These are phyloP conservation scores for Rhodotorula sp. DNA, from an alignment of 1,284 basidiomycete genomes.

Conservation along the genomic window DNA sequence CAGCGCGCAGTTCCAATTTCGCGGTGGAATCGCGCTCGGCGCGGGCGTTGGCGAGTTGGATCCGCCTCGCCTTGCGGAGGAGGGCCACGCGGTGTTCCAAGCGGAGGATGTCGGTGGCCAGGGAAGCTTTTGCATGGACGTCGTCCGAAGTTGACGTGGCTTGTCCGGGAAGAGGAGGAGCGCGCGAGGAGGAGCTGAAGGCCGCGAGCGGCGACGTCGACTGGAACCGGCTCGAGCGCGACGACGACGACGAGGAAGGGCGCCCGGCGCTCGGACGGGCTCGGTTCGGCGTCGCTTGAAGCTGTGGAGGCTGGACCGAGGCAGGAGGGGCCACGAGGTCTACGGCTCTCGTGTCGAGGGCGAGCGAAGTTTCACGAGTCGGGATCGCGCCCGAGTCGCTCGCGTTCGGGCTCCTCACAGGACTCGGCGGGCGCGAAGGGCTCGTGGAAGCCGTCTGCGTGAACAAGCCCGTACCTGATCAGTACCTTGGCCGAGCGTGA, in stretches of 20 bases:
- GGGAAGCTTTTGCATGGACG: background rate
- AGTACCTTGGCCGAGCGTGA: constrained; percentile 36
- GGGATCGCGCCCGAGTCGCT: too few species aligned
- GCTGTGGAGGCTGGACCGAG: too few species aligned
- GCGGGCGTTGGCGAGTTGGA: background rate
- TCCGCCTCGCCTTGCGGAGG: constrained; percentile 2
- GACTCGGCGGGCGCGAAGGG: background rate
- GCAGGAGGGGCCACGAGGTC: too few species aligned
- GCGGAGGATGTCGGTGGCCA: background rate
- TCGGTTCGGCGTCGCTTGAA: too few species aligned
- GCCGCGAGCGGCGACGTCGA: background rate
- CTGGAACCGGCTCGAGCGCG: background rate
- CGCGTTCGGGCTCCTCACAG: too few species aligned
- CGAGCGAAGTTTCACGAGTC: too few species aligned
- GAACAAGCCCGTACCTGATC: background rate
- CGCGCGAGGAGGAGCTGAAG: background rate
- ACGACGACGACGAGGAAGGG: too few species aligned
- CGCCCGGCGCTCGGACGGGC: too few species aligned
- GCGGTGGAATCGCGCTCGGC: background rate
- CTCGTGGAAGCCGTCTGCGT: background rate
- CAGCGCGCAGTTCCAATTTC: background rate
- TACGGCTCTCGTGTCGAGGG: too few species aligned
- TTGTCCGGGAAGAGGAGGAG: background rate
- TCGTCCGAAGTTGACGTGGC: background rate
- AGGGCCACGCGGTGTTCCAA: background rate